Percentiles rank a stretch among this genome's conserved stretches.
phyloP scores from a whole-genome alignment of 192 early-diverging fungal species.

The Mortierella alpina region DNA sequence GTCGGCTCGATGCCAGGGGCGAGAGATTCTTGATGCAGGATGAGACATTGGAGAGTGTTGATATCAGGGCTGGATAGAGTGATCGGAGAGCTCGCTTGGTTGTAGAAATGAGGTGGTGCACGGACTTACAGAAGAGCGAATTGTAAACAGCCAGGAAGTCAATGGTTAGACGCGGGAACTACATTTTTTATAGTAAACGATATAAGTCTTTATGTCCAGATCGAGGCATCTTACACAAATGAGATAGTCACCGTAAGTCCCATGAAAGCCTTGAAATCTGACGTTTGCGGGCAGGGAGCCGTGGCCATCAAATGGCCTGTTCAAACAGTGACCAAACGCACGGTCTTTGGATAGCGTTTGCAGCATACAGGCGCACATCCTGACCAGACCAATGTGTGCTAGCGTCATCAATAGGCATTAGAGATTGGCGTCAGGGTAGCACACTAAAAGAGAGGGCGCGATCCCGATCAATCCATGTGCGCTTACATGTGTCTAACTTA shows the following conservation, averaged over 20 bases:
- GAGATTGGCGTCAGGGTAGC: conserved; percentile 25
- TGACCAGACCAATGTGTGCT: conserved; percentile 80
- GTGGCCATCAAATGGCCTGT: conserved; percentile 69
- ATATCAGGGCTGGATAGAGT: conserved; percentile 81
- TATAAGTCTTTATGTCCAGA: too few species aligned
- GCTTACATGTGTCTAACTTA: conserved; percentile 66
- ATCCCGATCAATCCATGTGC: neutral
- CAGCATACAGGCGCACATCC: conserved; percentile 78
- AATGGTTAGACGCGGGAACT: neutral
- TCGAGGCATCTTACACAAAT: conserved; percentile 66
- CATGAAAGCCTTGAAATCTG: conserved; percentile 68
- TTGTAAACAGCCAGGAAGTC: neutral
- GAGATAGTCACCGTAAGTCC: conserved; percentile 85
- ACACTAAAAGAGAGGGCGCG: neutral
- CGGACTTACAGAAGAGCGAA: conserved; percentile 58
- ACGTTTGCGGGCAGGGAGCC: conserved; percentile 67
- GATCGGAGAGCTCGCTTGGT: conserved; percentile 72
- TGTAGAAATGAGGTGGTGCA: conserved; percentile 79
- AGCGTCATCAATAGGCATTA: conserved; percentile 36
- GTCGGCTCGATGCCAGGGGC: conserved; percentile 74
- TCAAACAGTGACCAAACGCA: conserved; percentile 72
- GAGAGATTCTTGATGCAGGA: conserved; percentile 84
- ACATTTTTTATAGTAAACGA: too few species aligned
- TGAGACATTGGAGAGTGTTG: conserved; percentile 85
- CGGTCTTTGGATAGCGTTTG: conserved; percentile 79